Base-by-base conservation (phyloP, 768 basidiomycete species). In the Lentinula raphanica region DNA sequence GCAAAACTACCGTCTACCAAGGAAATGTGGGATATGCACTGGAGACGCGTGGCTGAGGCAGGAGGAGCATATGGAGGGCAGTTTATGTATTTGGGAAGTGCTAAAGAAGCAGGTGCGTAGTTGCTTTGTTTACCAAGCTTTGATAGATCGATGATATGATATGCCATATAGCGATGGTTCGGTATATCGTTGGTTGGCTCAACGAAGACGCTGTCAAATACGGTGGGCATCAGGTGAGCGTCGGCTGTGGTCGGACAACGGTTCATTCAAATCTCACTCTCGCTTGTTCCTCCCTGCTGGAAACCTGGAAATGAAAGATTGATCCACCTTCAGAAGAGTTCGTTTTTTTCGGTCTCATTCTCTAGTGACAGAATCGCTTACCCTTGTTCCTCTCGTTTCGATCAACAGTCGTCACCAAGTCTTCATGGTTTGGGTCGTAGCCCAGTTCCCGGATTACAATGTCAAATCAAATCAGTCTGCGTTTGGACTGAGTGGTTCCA, bases 121-220 rank as follows among this genome's bases (percentile, higher is more conserved):
- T 5, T 15, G 12, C 9, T 5, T 17, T 21, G 2, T 17, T 19
- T 5, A 28, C 12, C 25, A 19, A 28, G 15, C 3, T 17, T 27
- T 31, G 19, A 17, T 35, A 17, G n/a, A n/a, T n/a, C n/a, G n/a
- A n/a, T n/a, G n/a, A n/a, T n/a, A 39, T 35, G 19, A 25, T 11
- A 11, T 38, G 7, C 13, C 23, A 19, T 17, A 21, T 31, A 73
- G 73, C 62, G 4, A 62, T 59, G 32, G 64, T 73, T 17, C 67
- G 71, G 7, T 72, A 69, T 65, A 72, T 74, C 53, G 61, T 70
- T 28, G 74, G 70, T n/a, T 77, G 75, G 76, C 62, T 77, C 3
- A 75, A 77, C 48, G 68, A 66, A 3, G 74, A 73, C 4, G 75
- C 75, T 36, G 66, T 68, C 39, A 71, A 71, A 51, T 72, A 73